phyloP scores from a whole-genome alignment of 73 alveolate genomes.

The Halteria grandinella region DNA sequence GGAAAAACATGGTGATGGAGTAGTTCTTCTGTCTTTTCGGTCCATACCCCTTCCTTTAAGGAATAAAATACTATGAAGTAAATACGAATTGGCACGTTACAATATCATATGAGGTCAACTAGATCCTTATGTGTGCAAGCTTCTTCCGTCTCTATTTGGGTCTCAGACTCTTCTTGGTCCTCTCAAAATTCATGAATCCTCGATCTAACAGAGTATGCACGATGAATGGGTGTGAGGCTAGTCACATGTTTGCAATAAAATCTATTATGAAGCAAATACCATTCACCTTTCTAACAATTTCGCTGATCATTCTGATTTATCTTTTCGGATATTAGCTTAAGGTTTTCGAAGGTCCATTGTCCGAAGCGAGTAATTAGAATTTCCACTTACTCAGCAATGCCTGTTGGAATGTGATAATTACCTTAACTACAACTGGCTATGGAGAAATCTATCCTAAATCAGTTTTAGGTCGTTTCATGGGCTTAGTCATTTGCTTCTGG shows the following conservation, averaged over 20 bases:
- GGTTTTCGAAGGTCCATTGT: slow-evolving; percentile 62
- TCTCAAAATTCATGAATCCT: slow-evolving; percentile 22
- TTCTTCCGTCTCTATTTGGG: slow-evolving; percentile 27
- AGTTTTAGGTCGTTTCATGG: slow-evolving; percentile 91
- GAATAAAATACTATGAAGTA: slow-evolving; percentile 34
- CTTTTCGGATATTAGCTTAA: slow-evolving; percentile 42
- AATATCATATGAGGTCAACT: slow-evolving; percentile 41
- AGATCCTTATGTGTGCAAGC: slow-evolving; percentile 6
- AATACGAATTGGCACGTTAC: slow-evolving; percentile 17
- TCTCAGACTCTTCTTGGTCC: slow-evolving; percentile 6
- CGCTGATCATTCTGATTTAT: slow-evolving; percentile 29
- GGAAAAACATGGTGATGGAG: slow-evolving; percentile 43
- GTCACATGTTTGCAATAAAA: slow-evolving; percentile 53
- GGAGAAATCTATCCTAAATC: slow-evolving; percentile 97
- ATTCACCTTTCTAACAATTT: slow-evolving; percentile 7
- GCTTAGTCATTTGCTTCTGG: slow-evolving; percentile 90
- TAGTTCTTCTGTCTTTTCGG: slow-evolving; percentile 10
- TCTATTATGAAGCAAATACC: slow-evolving; percentile 66
- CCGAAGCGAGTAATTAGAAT: slow-evolving; percentile 55
- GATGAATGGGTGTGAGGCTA: slow-evolving; percentile 69
- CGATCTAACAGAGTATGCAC: slow-evolving; percentile 59
- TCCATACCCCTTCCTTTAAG: slow-evolving; percentile 54
- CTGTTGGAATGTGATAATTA: slow-evolving; percentile 92
- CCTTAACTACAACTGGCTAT: slow-evolving; percentile 93
- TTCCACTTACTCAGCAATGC: slow-evolving; percentile 64